Percentiles rank a stretch among this genome's conserved stretches.
phyloP scores from a whole-genome alignment of 2,329 filamentous ascomycete species.

The Aspergillus bombycis region DNA sequence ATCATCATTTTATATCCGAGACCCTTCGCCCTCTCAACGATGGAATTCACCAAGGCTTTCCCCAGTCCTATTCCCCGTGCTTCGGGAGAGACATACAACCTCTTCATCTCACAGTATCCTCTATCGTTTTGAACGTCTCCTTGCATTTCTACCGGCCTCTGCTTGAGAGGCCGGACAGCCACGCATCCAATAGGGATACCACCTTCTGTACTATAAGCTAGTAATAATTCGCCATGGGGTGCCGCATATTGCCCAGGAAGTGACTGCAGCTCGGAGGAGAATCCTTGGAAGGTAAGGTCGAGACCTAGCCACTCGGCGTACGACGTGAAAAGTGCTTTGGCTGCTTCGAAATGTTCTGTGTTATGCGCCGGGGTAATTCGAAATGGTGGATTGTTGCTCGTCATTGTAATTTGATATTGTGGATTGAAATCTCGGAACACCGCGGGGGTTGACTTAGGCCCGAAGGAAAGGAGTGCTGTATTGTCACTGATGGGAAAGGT shows the following conservation, averaged over 20 bases:
- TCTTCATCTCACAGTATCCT: constrained; percentile 58
- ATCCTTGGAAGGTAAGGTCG: constrained; percentile 62
- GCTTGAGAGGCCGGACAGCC: constrained; percentile 44
- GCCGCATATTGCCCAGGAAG: constrained; percentile 59
- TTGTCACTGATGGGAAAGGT: neutral
- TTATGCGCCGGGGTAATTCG: constrained; percentile 44
- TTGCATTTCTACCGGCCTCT: neutral
- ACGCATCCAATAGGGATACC: constrained; percentile 51
- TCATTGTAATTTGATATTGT: neutral
- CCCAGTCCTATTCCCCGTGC: constrained; percentile 56
- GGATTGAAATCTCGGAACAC: neutral
- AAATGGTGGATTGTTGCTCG: constrained; percentile 12
- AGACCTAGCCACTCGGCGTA: constrained; percentile 53
- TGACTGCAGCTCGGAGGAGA: constrained; percentile 54
- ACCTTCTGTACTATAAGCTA: constrained; percentile 41
- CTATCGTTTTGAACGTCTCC: constrained; percentile 21
- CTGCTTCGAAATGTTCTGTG: constrained; percentile 45
- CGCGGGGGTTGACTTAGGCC: neutral
- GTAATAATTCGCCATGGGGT: constrained; percentile 49
- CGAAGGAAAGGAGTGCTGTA: neutral
- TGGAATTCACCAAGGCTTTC: constrained; percentile 48
- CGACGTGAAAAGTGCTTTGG: constrained; percentile 47
- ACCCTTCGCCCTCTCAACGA: constrained; percentile 49
- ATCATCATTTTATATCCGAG: constrained; percentile 57
- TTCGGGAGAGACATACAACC: constrained; percentile 55